phyloP scores from a whole-genome alignment of 192 early-diverging fungal species.

The Cetraspora pellucida region DNA sequence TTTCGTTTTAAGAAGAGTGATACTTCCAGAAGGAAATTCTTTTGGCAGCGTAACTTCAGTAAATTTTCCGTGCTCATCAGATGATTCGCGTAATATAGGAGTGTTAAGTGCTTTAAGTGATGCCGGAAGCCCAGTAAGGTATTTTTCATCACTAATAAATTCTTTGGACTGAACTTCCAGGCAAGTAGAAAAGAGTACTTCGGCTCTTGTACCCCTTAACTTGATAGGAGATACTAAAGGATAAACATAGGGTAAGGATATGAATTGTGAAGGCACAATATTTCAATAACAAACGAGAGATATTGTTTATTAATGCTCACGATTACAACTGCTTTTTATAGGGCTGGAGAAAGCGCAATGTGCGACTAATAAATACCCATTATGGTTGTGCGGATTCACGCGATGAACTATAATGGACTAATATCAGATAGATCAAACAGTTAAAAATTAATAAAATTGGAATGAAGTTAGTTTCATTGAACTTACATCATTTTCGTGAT shows the following conservation, averaged over 20 bases:
- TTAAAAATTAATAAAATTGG: background rate
- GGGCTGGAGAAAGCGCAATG: constrained; percentile 78
- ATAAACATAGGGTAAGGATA: background rate
- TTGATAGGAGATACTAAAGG: constrained; percentile 56
- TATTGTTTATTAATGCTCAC: constrained; percentile 10
- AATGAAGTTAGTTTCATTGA: background rate
- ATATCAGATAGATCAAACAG: background rate
- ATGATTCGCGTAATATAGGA: constrained; percentile 48
- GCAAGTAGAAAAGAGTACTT: constrained; percentile 59
- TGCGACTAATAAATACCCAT: constrained; percentile 90
- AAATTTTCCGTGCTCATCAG: constrained; percentile 58
- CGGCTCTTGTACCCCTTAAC: constrained; percentile 59
- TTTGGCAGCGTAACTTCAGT: constrained; percentile 63
- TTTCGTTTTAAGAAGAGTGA: constrained; percentile 68
- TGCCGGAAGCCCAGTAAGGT: constrained; percentile 49
- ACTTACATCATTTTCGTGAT: constrained; percentile 86
- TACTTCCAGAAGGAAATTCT: constrained; percentile 84
- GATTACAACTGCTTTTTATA: constrained; percentile 36
- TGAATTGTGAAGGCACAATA: too few relatives aligned
- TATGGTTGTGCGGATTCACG: constrained; percentile 84
- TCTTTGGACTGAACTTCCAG: constrained; percentile 51
- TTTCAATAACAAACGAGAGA: background rate
- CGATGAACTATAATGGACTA: constrained; percentile 93
- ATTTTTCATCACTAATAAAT: constrained; percentile 30
- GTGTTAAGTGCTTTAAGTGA: constrained; percentile 53